Evolutionary conservation across 805 yeast species (phyloP).

Genomic region (baker's yeast (Saccharomyces cerevisiae)): DNA sequence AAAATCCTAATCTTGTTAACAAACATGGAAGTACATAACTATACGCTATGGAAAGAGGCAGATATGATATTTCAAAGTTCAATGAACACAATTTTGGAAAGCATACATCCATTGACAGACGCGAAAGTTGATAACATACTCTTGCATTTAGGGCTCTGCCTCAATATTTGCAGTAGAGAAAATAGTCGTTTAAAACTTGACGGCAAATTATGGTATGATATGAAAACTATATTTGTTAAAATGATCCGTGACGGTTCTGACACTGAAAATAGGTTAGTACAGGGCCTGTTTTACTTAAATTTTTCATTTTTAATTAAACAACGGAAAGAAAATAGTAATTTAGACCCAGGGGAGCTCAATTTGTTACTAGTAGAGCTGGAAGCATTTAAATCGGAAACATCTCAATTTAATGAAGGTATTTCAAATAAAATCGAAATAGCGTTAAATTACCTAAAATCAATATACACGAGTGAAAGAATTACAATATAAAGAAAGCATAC

Average conservation of each 20-base stretch:
- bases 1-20: slow-evolving; percentile 16
- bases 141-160: slow-evolving; percentile 15
- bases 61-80: background rate
- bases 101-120: slow-evolving; percentile 1
- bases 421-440: slow-evolving; percentile 7
- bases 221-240: background rate
- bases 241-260: background rate
- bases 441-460: slow-evolving; percentile 2
- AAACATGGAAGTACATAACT: slow-evolving; percentile 1
- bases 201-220: background rate
- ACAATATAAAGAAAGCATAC: background rate
- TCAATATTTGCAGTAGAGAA: slow-evolving; percentile 5
- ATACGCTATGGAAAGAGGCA: background rate
- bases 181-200: background rate
- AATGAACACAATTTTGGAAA: background rate
- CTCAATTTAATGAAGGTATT: slow-evolving; percentile 10
- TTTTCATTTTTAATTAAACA: slow-evolving; percentile 9
- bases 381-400: slow-evolving; percentile 5
- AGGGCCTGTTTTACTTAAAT: slow-evolving; percentile 11
- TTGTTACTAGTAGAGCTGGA: background rate
- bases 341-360: slow-evolving; percentile 1
- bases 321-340: background rate
- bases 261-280: slow-evolving; percentile 3
- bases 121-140: slow-evolving; percentile 6
- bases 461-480: background rate